phyloP scores from a whole-genome alignment of 2,329 filamentous ascomycete species.

The Ambrosiella cleistominuta region DNA sequence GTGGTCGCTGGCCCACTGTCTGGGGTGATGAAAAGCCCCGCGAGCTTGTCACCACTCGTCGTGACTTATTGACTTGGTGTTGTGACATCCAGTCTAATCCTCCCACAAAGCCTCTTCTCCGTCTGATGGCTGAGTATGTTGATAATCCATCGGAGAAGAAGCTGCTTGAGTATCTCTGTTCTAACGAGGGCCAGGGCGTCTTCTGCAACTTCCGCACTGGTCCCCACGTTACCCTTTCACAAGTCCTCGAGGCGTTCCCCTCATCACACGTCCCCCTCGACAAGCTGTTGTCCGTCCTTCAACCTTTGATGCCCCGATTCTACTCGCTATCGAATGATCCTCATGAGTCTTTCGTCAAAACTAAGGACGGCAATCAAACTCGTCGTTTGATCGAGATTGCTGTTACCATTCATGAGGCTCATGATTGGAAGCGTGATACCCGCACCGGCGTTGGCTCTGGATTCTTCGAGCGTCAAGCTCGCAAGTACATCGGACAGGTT shows the following conservation, averaged over 20 bases:
- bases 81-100: slow-evolving; percentile 84
- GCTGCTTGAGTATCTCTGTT: slow-evolving; percentile 69
- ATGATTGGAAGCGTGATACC: slow-evolving; percentile 54
- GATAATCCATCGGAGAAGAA: slow-evolving; percentile 69
- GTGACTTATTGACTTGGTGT: slow-evolving; percentile 91
- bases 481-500: slow-evolving; percentile 51
- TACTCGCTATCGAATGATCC: slow-evolving; percentile 97
- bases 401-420: slow-evolving; percentile 81
- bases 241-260: slow-evolving; percentile 81
- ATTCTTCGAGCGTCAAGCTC: slow-evolving; percentile 76
- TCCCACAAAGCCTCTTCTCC: slow-evolving; percentile 72
- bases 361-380: slow-evolving; percentile 37
- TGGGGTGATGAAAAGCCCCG: slow-evolving; percentile 84
- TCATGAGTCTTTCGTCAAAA: slow-evolving; percentile 50
- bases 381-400: slow-evolving; percentile 84
- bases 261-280: slow-evolving; percentile 79
- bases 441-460: slow-evolving; percentile 82
- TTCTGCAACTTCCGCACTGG: slow-evolving; percentile 93
- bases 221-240: slow-evolving; percentile 66
- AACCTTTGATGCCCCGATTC: slow-evolving; percentile 89
- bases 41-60: slow-evolving; percentile 73
- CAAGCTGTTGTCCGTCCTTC: slow-evolving; percentile 59
- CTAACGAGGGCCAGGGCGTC: slow-evolving; percentile 73
- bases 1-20: slow-evolving; percentile 86
- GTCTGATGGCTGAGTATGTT: slow-evolving; percentile 72